A percentile compares a stretch with the other conserved stretches of the same genome.
Conservation (phyloP, 2,329 filamentous ascomycete genomes). For the Taxawa tesnikishii region DNA sequence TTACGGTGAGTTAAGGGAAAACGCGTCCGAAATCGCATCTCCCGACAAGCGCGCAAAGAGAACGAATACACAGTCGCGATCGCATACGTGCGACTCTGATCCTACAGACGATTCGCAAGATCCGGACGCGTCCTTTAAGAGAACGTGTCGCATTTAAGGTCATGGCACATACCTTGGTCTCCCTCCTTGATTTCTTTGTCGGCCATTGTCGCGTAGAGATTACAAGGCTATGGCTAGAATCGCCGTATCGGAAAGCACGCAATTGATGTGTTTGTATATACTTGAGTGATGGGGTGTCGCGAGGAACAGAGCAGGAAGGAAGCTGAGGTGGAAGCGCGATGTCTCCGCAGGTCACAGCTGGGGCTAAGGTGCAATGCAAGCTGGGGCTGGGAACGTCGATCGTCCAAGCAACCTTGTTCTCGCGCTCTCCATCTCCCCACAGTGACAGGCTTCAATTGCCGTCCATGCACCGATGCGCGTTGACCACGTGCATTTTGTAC, state of each 20-base stretch:
- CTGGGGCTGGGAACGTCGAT: not conserved
- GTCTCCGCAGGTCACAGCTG: too few relatives aligned
- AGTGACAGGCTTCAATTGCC: too few relatives aligned
- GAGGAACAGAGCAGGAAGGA: slow-evolving; percentile 2
- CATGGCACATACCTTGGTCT: slow-evolving; percentile 35
- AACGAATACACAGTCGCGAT: slow-evolving; percentile 3
- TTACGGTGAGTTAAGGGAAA: slow-evolving; percentile 4
- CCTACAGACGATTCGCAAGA: slow-evolving; percentile 12
- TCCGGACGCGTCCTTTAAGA: slow-evolving; percentile 3
- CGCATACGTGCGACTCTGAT: not conserved
- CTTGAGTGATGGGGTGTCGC: not conserved
- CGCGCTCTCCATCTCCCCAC: too few relatives aligned
- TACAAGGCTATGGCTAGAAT: not conserved
- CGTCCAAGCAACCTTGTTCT: too few relatives aligned
- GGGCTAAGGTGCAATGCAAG: not conserved
- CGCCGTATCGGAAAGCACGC: not conserved
- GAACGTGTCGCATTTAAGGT: too few relatives aligned
- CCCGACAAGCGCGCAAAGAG: too few relatives aligned
- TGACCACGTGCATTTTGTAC: too few relatives aligned
- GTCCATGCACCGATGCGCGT: too few relatives aligned
- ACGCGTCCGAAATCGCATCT: slow-evolving; percentile 6
- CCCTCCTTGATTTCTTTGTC: slow-evolving; percentile 37
- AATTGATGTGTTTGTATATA: not conserved
- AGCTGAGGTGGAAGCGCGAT: not conserved
- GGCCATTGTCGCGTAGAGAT: slow-evolving; percentile 25